phyloP scores from a whole-genome alignment of 2,329 filamentous ascomycete species.

The Fusarium stilboides region DNA sequence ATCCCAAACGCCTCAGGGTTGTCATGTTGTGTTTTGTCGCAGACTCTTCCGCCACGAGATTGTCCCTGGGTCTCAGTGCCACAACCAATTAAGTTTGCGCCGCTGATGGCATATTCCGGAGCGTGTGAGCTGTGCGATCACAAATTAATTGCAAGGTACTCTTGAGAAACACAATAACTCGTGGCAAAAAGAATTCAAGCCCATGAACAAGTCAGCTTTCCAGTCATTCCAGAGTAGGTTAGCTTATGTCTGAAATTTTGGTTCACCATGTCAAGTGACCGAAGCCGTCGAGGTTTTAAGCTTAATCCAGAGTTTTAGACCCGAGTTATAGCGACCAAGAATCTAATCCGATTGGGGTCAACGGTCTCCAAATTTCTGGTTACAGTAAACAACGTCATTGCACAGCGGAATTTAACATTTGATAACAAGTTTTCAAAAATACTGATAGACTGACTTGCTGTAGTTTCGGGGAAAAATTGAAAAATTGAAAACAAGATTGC shows the following conservation, averaged over 20 bases:
- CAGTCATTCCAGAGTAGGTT: not conserved
- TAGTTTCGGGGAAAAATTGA: too few species aligned
- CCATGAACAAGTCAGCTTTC: conserved; percentile 6
- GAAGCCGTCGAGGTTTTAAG: not conserved
- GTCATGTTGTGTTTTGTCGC: too few species aligned
- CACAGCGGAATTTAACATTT: too few species aligned
- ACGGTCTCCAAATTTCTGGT: not conserved
- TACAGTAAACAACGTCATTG: not conserved
- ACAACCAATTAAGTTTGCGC: too few species aligned
- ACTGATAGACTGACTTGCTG: too few species aligned
- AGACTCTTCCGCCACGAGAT: too few species aligned
- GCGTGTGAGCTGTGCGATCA: too few species aligned
- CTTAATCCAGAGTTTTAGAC: not conserved
- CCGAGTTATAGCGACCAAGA: too few species aligned
- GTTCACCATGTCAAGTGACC: conserved; percentile 13
- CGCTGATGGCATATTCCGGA: too few species aligned
- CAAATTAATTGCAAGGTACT: not conserved
- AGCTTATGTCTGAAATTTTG: not conserved
- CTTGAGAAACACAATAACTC: not conserved
- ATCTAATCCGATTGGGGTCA: not conserved
- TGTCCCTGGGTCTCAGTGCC: too few species aligned
- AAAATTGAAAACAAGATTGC: not conserved
- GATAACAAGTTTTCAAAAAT: too few species aligned
- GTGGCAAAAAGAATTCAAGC: conserved; percentile 7
- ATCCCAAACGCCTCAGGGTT: too few species aligned